Base-by-base conservation (phyloP, 805 yeast genomes). In the Candida chilensis region DNA sequence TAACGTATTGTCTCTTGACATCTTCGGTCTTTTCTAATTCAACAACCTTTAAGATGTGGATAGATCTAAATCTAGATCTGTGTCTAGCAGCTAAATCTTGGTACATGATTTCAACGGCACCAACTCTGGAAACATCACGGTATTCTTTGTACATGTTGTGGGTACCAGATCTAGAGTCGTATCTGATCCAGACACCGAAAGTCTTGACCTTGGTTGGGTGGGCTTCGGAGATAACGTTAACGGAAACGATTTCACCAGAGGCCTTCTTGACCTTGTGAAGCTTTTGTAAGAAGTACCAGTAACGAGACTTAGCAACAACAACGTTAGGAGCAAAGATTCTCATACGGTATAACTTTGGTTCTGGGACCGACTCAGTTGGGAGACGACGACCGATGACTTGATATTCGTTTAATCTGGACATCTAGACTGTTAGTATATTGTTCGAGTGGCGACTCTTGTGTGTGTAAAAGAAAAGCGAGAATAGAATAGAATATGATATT, bases 141-240 rank as follows among this genome's bases (percentile, higher is more conserved):
- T 86, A 85, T 78, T 92, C 99, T 80, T 92, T 92, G 96, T 92
- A 92, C 96, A 92, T 92, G 94, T 92, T 92, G 94, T 92, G 98
- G 60, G 95, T 88, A 76, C 99, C 99, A 52, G 98, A 92, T 83
- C 99, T 94, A 49, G 99, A 92, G 67, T 92, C 98, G 84, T 92
- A 92, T 78, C 98, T 88, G 67, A 92, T 83, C 99, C 99, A 92
- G 75, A 92, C 68, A 77, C 96, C 98, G 65, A 88, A 92, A 85
- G 88, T 92, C 88, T 92, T 92, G 62, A 92, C 97, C 78, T 85
- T 88, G 72, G 95, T 85, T 71, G 98, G 97, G 77, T 77, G 84
- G 64, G 87, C 72, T 77, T 92, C 99, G 62, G 80, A 61, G 65
- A 92, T 84, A 60, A 70, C 69, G 79, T 86, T 86, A 57, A 92